Evolutionary conservation across 2,329 filamentous ascomycete species (phyloP), one percentile per base, ranked within the genome.

Genomic region (Grosmannia clavigera): DNA sequence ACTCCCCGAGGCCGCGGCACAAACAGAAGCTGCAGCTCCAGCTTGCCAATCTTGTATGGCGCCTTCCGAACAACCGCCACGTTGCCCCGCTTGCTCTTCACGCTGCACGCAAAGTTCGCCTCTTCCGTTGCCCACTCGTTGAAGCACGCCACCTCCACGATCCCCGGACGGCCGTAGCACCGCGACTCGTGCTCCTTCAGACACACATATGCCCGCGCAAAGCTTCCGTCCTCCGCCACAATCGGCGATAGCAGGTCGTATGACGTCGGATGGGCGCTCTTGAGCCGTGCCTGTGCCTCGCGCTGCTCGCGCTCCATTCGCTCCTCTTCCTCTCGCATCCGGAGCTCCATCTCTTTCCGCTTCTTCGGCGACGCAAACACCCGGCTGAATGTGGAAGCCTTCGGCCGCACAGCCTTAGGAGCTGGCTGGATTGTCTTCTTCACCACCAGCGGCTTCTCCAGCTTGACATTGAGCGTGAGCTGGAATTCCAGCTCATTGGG

Each of bases 401-500:
- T 96, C 59, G 82, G 76, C 72, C 86, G 84, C 68, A 74, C 67
- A 33, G 78, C 71, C 70, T 90, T 92, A 25, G 80, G 78, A 2
- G 87, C 83, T 3, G 85, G 81, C 25, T 33, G 51, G 46, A 76
- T 74, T 1, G 75, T 70, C 1, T 80, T 70, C 59, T 75, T 75
- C 62, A 76, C 76, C 7, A 51, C 33, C 31, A 86, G 84, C 6
- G 88, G 89, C 69, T 92, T 89, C 65, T 92, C 88, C 29, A 97
- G 80, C 76, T 96, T 96, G 65, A 95, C 95, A 66, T 96, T 95
- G 16, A 99, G 81, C 0, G 94, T 97, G 48, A 99, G 82, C 73
- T 99, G 94, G 75, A 99, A 99, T 72, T 99, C 94, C n/a, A 99
- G 83, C 67, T 99, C 94, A 66, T 96, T 94, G 57, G 95, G 86